phyloP scores from a whole-genome alignment of 2,329 filamentous ascomycete species.

The Coniella vitis region DNA sequence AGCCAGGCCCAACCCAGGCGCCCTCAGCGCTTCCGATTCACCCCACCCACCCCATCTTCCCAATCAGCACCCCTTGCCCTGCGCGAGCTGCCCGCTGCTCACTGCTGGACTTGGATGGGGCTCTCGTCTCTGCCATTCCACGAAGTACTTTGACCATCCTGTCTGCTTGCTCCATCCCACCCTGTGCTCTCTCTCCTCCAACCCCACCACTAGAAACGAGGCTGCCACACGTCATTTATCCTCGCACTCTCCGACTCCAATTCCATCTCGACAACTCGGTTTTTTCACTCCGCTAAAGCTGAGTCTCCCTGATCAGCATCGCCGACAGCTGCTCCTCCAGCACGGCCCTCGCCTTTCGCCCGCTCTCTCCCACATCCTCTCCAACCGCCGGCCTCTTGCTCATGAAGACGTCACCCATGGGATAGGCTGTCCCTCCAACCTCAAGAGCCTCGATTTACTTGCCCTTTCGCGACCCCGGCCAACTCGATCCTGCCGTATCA shows the following conservation, averaged over 20 bases:
- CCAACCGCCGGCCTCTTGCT: slow-evolving; percentile 6
- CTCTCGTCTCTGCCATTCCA: no score
- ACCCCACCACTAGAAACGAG: slow-evolving; percentile 5
- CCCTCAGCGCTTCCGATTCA: no score
- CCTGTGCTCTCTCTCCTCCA: background rate
- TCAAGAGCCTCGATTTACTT: background rate
- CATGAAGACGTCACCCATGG: slow-evolving; percentile 13
- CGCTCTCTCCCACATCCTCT: background rate
- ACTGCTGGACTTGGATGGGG: no score
- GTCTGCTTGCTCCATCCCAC: background rate
- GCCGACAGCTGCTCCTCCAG: no score
- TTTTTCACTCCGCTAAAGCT: no score
- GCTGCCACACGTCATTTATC: slow-evolving; percentile 3
- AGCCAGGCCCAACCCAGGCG: no score
- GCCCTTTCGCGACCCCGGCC: background rate
- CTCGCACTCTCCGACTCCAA: background rate
- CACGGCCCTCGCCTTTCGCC: background rate
- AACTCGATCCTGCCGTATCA: background rate
- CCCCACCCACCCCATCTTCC: background rate
- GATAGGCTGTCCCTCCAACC: slow-evolving; percentile 12
- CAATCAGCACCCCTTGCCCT: background rate
- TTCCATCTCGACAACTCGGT: background rate
- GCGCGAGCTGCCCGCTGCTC: background rate
- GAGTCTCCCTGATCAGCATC: no score
- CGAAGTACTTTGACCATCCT: background rate